Evolutionary conservation across 2,329 filamentous ascomycete genomes (phyloP).

Genomic region (Pseudocercospora crystallina): DNA sequence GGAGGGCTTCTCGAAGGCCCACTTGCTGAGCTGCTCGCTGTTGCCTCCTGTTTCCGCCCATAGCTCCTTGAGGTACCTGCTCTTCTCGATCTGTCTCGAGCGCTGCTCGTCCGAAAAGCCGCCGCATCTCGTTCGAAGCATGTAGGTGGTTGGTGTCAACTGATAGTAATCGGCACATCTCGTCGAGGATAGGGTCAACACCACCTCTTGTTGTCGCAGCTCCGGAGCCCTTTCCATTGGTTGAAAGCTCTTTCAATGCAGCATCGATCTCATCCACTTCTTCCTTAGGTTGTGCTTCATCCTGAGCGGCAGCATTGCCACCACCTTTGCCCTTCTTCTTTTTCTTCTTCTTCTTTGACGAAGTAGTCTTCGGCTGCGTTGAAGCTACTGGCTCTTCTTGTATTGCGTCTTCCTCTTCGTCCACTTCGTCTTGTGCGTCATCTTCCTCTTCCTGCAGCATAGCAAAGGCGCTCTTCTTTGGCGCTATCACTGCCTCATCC

Average conservation of each 20-base stretch:
- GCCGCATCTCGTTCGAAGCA: conserved; percentile 86
- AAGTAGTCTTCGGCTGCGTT: conserved; percentile 22
- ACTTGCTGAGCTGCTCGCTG: conserved; percentile 47
- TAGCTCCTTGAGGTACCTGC: conserved; percentile 37
- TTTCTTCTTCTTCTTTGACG: conserved; percentile 59
- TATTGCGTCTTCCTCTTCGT: conserved; percentile 37
- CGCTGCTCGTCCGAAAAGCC: conserved; percentile 66
- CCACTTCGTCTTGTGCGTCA: conserved; percentile 34
- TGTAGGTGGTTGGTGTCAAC: conserved; percentile 75
- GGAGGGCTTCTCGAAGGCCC: conserved; percentile 58
- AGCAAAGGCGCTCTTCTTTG: conserved; percentile 47
- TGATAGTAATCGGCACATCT: conserved; percentile 55
- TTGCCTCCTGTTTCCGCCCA: conserved; percentile 35
- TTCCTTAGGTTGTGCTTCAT: conserved; percentile 10
- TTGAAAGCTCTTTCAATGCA: conserved; percentile 60
- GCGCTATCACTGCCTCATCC: conserved; percentile 28
- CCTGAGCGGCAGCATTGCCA: conserved; percentile 27
- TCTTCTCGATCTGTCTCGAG: conserved; percentile 57
- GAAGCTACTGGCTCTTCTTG: conserved; percentile 11
- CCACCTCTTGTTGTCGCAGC: conserved; percentile 26
- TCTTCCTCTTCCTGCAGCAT: conserved; percentile 45
- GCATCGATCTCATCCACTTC: conserved; percentile 65
- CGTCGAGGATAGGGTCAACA: conserved; percentile 43
- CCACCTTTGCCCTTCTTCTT: conserved; percentile 58
- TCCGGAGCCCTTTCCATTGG: conserved; percentile 27